Evolutionary conservation across 208 protist genomes (phyloP).

Genomic region (Naegleria gruberi): DNA sequence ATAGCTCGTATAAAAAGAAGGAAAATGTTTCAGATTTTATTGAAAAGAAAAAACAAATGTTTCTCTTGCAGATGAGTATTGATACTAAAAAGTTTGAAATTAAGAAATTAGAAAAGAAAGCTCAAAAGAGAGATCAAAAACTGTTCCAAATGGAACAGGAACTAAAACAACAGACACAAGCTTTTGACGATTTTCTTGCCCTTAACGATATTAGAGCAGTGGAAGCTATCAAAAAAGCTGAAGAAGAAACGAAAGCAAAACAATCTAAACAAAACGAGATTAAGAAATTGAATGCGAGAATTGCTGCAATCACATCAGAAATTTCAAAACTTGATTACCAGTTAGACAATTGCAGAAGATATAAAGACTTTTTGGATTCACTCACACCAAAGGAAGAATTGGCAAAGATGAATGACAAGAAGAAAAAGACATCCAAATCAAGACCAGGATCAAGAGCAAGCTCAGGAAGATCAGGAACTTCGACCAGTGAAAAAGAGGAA

Average conservation of each 20-base stretch:
- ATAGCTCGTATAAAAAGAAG: slow-evolving; percentile 44
- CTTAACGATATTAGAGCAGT: slow-evolving; percentile 86
- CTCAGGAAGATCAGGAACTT: slow-evolving; percentile 26
- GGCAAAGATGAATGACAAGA: slow-evolving; percentile 26
- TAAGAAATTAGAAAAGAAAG: slow-evolving; percentile 79
- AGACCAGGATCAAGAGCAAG: slow-evolving; percentile 26
- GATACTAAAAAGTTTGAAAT: slow-evolving; percentile 83
- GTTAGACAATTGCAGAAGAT: slow-evolving; percentile 73
- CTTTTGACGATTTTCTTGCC: slow-evolving; percentile 88
- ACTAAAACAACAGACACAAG: slow-evolving; percentile 73
- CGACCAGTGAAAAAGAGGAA: slow-evolving; percentile 29
- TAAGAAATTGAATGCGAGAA: slow-evolving; percentile 83
- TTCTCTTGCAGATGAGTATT: slow-evolving; percentile 84
- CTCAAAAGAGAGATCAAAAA: slow-evolving; percentile 72
- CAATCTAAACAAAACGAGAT: slow-evolving; percentile 82
- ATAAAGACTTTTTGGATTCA: slow-evolving; percentile 81
- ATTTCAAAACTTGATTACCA: slow-evolving; percentile 76
- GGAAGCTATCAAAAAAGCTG: slow-evolving; percentile 79
- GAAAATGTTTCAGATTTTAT: slow-evolving; percentile 80
- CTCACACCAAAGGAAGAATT: slow-evolving; percentile 72
- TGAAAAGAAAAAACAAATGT: slow-evolving; percentile 83
- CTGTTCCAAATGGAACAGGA: slow-evolving; percentile 80
- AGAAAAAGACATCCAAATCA: background rate
- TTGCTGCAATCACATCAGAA: slow-evolving; percentile 68
- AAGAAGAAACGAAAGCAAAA: slow-evolving; percentile 75